phyloP scores from a whole-genome alignment of 1,284 basidiomycete species.

The Pyrrhoderma noxium region DNA sequence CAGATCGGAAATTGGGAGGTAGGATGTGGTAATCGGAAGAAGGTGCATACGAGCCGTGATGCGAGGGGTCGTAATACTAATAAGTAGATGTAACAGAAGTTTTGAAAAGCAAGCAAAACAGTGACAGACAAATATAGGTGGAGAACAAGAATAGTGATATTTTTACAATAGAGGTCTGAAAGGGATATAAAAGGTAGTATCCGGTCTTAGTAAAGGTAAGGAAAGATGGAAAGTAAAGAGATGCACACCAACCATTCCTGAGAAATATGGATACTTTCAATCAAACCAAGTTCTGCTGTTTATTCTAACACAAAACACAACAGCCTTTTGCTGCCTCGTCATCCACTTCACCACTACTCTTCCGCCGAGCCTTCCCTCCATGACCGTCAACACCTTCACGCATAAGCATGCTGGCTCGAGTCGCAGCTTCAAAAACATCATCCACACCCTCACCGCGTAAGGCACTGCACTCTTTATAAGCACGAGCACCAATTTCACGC shows the following conservation, averaged over 20 bases:
- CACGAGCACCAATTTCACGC: conserved; percentile 75
- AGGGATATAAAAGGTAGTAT: not conserved
- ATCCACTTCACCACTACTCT: conserved; percentile 45
- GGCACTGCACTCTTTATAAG: conserved; percentile 91
- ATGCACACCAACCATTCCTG: not conserved
- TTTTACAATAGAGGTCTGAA: not conserved
- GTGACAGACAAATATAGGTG: not conserved
- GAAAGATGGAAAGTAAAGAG: too few relatives aligned
- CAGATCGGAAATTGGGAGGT: too few relatives aligned
- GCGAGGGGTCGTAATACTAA: too few relatives aligned
- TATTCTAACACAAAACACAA: conserved; percentile 48
- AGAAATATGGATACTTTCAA: not conserved
- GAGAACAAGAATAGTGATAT: not conserved
- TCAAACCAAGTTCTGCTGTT: not conserved
- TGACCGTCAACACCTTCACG: conserved; percentile 64
- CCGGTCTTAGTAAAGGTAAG: not conserved
- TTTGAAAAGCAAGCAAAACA: not conserved
- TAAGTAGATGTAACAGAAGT: not conserved
- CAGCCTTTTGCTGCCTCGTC: conserved; percentile 39
- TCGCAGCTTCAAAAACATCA: conserved; percentile 92
- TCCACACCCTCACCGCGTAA: conserved; percentile 91
- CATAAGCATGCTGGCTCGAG: conserved; percentile 90
- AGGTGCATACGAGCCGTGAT: too few relatives aligned
- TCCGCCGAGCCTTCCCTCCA: conserved; percentile 30
- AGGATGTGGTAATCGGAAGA: too few relatives aligned